phyloP scores from a whole-genome alignment of 2,329 filamentous ascomycete genomes.

The Ceratocystis eucalypticola region DNA sequence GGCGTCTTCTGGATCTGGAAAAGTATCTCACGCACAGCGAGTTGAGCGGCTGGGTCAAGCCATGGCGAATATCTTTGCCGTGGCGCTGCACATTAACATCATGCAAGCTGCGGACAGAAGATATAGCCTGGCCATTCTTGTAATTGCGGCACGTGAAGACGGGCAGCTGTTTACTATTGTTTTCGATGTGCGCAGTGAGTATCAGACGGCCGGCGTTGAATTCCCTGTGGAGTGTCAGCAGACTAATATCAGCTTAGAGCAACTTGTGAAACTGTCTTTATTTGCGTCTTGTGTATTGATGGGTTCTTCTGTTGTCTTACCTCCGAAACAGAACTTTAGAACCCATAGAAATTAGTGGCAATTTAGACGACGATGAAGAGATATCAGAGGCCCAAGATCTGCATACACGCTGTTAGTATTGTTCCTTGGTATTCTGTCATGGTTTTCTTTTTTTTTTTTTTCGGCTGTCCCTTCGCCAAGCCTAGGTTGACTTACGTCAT shows the following conservation, averaged over 20 bases:
- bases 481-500: conserved; percentile 23
- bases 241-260: not conserved
- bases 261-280: too few species aligned
- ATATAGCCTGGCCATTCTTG: not conserved
- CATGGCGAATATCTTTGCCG: not conserved
- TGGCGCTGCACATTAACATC: not conserved
- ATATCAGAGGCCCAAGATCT: not conserved
- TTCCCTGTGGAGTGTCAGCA: not conserved
- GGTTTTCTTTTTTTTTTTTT: not conserved
- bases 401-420: not conserved
- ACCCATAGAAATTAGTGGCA: not conserved
- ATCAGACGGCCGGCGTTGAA: not conserved
- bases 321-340: not conserved
- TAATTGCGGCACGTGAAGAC: not conserved
- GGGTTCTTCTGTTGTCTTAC: not conserved
- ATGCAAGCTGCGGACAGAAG: not conserved
- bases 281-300: not conserved
- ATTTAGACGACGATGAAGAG: not conserved
- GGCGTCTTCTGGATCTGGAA: not conserved
- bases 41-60: not conserved
- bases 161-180: not conserved
- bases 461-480: not conserved
- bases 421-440: not conserved
- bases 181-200: not conserved
- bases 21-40: not conserved